Evolutionary conservation across 2,329 filamentous ascomycete genomes (phyloP).

Genomic region (Colletotrichum cuscutae): DNA sequence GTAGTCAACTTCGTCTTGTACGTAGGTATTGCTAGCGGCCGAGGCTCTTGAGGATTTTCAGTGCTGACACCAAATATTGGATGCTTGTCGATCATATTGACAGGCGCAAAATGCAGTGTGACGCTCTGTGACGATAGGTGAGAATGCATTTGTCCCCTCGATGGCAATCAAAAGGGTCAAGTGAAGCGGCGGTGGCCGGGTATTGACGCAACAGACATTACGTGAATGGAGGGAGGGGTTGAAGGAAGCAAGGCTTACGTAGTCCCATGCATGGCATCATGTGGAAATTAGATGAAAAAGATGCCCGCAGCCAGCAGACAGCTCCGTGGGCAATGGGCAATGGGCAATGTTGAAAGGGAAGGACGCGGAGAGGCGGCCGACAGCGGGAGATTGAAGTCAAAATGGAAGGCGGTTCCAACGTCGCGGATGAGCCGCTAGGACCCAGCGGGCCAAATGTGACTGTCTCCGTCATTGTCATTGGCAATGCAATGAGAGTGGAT

Average conservation of each 20-base stretch:
- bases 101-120: neutral
- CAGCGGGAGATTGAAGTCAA: neutral
- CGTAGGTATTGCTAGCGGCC: neutral
- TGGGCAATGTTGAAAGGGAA: neutral
- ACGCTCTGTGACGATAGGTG: neutral
- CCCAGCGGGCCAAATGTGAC: neutral
- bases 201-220: neutral
- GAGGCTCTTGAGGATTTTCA: neutral
- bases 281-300: neutral
- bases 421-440: neutral
- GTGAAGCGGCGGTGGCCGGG: neutral
- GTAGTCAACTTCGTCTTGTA: neutral
- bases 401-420: neutral
- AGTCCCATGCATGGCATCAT: too few species aligned
- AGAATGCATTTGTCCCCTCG: neutral
- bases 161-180: neutral
- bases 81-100: constrained; percentile 10
- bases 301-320: too few species aligned
- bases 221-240: neutral
- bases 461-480: neutral
- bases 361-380: neutral
- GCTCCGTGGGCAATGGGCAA: too few species aligned
- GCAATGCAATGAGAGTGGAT: neutral
- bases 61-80: constrained; percentile 3
- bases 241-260: neutral